A percentile compares a stretch with the other conserved stretches of the same genome.
These are phyloP conservation scores for Hanseniaspora meyeri DNA, from an alignment of 805 yeast species.

Conservation along the genomic window DNA sequence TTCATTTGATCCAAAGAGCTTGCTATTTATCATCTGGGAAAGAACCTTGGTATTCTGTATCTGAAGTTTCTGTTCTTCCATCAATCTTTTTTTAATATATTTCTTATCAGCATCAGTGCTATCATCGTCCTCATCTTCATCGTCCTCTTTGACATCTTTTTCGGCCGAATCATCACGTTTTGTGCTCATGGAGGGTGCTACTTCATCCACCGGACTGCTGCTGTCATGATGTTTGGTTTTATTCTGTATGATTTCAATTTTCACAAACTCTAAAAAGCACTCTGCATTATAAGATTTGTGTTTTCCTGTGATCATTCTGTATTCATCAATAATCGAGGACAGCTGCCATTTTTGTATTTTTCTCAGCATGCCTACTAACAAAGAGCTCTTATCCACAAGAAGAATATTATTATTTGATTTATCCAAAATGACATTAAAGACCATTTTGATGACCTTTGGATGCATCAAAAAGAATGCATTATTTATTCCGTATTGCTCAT, in stretches of 20 bases:
- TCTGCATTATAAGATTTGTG: slow-evolving; percentile 71
- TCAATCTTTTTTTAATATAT: neutral
- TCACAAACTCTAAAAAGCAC: slow-evolving; percentile 63
- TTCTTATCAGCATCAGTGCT: neutral
- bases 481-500: slow-evolving; percentile 25
- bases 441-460: slow-evolving; percentile 48
- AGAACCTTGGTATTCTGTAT: neutral
- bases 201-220: neutral
- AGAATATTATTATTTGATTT: slow-evolving; percentile 51
- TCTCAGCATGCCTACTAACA: slow-evolving; percentile 69
- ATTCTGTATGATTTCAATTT: slow-evolving; percentile 27
- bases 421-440: slow-evolving; percentile 56
- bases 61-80: slow-evolving; percentile 11
- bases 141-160: slow-evolving; percentile 3
- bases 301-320: slow-evolving; percentile 60
- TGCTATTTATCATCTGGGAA: neutral
- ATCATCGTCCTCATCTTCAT: neutral
- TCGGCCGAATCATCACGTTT: too few species aligned
- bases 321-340: slow-evolving; percentile 73
- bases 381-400: slow-evolving; percentile 66
- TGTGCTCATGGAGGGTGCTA: neutral
- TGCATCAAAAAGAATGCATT: slow-evolving; percentile 72
- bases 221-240: slow-evolving; percentile 12
- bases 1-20: neutral
- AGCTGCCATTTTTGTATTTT: slow-evolving; percentile 82